Base-by-base conservation (phyloP, 371 early-diverging fungal species). In the Thermomucor indicae-seudaticae region DNA sequence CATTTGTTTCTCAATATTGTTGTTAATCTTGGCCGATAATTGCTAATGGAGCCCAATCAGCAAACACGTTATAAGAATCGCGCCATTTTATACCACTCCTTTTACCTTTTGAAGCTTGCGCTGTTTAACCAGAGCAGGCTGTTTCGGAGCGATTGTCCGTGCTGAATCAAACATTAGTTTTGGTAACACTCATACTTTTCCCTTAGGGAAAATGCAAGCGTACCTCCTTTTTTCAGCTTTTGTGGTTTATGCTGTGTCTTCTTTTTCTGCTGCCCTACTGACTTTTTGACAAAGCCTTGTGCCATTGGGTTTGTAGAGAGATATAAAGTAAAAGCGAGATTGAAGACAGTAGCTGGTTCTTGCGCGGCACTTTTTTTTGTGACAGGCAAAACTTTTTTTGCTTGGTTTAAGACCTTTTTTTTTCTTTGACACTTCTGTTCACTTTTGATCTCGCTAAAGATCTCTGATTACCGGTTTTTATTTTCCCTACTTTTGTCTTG, bases 1-100 rank as follows among this genome's bases (percentile, higher is more conserved):
- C 85, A 85, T 85, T 61, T 79, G 77, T 25, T 67, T 67, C 56
- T 85, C 85, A 46, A 85, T 83, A 45, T 76, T 80, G 48, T 69
- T 70, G 60, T 79, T 83, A 63, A 80, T 85, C 40, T 77, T 65
- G 3, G 78, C 82, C 44, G 81, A 67, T 45, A 85, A 54, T 70
- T 78, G 79, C 80, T 79, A 62, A 34, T 34, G 10, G n/a, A 23
- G 7, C 0, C 11, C 27, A 20, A 30, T 43, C 12, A 23, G 2
- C 32, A 47, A 20, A 19, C 22, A 28, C 4, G 10, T 32, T 23
- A n/a, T 11, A 16, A 2, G 2, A 20, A 23, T 20, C 31, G 8
- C 12, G 5, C 42, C n/a, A 17, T 19, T 2, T 2, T 43, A 14
- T 14, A 2, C 14, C 11, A 24, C 7, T 31, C 10, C 39, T n/a